Evolutionary conservation across 306 rosid genomes (phyloP).

Genomic region (Adenanthera pavonina): DNA sequence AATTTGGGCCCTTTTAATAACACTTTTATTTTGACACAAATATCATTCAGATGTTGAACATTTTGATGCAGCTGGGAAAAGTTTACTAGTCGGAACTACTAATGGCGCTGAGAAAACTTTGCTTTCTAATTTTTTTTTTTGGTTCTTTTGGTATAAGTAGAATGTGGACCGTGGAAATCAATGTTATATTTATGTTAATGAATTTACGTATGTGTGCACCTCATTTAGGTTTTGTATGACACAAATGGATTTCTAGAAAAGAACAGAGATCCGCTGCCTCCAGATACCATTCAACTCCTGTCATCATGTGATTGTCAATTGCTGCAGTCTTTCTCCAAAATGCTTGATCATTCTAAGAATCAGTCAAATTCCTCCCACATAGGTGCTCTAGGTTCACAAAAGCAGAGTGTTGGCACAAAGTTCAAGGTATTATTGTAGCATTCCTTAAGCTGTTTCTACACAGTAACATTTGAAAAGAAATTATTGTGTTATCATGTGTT

Average conservation of each 20-base stretch:
- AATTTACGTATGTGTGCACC: conserved; percentile 39
- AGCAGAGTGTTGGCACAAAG: conserved; percentile 70
- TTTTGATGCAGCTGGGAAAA: background rate
- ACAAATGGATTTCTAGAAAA: conserved; percentile 85
- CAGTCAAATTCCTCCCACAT: conserved; percentile 49
- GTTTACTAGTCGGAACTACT: conserved; percentile 7
- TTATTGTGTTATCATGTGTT: conserved; percentile 26
- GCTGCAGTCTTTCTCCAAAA: conserved; percentile 59
- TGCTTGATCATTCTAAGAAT: conserved; percentile 52
- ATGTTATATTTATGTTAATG: conserved; percentile 28
- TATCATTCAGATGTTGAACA: conserved; percentile 25
- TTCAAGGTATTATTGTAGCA: conserved; percentile 70
- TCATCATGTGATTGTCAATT: conserved; percentile 70
- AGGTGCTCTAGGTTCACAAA: conserved; percentile 53
- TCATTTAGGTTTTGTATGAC: conserved; percentile 77
- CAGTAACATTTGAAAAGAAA: conserved; percentile 19
- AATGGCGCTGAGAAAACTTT: background rate
- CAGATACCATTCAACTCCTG: conserved; percentile 70
- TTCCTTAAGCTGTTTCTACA: conserved; percentile 3
- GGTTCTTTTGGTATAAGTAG: conserved; percentile 26
- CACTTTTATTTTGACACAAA: conserved; percentile 7
- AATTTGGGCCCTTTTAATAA: background rate
- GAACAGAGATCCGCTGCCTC: conserved; percentile 79
- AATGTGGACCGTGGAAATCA: conserved; percentile 25
- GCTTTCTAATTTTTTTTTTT: conserved; percentile 13